phyloP scores from a whole-genome alignment of 306 rosid genomes.

The Betula pendula region DNA sequence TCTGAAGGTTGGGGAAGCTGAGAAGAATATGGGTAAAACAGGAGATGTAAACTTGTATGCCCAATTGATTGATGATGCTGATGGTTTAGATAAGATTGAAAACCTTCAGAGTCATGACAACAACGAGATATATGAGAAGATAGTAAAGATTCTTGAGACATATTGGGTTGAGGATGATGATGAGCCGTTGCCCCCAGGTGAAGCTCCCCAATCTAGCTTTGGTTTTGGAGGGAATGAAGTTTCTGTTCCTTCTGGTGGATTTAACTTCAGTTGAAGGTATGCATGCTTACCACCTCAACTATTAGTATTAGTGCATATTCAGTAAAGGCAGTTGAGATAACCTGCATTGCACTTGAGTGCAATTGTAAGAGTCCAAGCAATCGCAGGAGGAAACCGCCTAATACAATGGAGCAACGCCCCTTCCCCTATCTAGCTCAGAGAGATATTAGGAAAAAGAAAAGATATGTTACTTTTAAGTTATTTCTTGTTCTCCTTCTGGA shows the following conservation, averaged over 20 bases:
- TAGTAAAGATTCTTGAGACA: slow-evolving; percentile 87
- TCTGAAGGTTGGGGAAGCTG: slow-evolving; percentile 85
- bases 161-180: slow-evolving; percentile 92
- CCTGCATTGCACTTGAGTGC: background rate
- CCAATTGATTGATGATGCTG: slow-evolving; percentile 86
- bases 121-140: slow-evolving; percentile 87
- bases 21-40: slow-evolving; percentile 53
- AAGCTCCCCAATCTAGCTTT: slow-evolving; percentile 59
- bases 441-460: background rate
- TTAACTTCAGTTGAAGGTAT: slow-evolving; percentile 75
- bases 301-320: background rate
- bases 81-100: slow-evolving; percentile 87
- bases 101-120: slow-evolving; percentile 88
- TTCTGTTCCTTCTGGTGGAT: slow-evolving; percentile 86
- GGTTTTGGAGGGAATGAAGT: slow-evolving; percentile 60
- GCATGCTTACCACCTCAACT: background rate
- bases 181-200: slow-evolving; percentile 69
- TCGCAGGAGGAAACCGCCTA: background rate
- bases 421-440: background rate
- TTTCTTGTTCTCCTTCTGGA: background rate
- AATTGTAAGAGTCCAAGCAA: background rate
- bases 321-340: background rate
- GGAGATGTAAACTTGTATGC: slow-evolving; percentile 70
- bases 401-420: background rate
- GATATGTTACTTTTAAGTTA: background rate